phyloP scores from a whole-genome alignment of 805 yeast species.

The Candida tammaniensis region DNA sequence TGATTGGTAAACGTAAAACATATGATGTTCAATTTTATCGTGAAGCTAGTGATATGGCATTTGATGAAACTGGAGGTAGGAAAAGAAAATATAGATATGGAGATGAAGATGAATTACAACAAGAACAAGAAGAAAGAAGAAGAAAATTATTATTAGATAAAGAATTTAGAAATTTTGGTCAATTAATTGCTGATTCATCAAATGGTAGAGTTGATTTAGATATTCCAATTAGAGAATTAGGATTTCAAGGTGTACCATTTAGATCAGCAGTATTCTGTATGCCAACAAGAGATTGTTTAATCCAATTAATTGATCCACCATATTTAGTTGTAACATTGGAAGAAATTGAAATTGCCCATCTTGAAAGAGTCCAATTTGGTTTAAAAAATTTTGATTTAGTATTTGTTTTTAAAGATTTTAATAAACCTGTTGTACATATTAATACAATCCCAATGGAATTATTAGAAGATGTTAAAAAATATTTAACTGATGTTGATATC shows the following conservation, averaged over 20 bases:
- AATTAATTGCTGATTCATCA: constrained; percentile 84
- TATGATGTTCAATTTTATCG: constrained; percentile 94
- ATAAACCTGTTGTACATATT: constrained; percentile 82
- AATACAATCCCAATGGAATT: constrained; percentile 93
- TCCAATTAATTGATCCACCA: constrained; percentile 93
- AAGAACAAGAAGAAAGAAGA: constrained; percentile 96
- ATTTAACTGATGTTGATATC: constrained; percentile 97
- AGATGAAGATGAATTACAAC: constrained; percentile 97
- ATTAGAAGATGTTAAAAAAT: constrained; percentile 87
- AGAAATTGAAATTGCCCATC: constrained; percentile 90
- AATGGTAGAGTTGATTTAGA: constrained; percentile 84
- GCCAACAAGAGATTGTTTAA: constrained; percentile 96
- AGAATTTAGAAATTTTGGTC: constrained; percentile 87
- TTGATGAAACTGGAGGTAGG: constrained; percentile 95
- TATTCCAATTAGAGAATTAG: constrained; percentile 92
- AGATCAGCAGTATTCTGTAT: constrained; percentile 91
- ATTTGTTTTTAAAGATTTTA: constrained; percentile 91
- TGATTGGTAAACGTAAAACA: constrained; percentile 94
- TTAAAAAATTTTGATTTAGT: constrained; percentile 94
- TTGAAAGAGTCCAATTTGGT: constrained; percentile 97
- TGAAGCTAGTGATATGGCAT: constrained; percentile 93
- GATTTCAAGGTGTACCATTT: constrained; percentile 96
- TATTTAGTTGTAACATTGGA: constrained; percentile 86
- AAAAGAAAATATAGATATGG: constrained; percentile 88
- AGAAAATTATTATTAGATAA: constrained; percentile 87